A percentile compares a stretch with the other conserved stretches of the same genome.
These are phyloP conservation scores for Acanthamoeba healyi DNA, from an alignment of 208 protist genomes.

Conservation along the genomic window DNA sequence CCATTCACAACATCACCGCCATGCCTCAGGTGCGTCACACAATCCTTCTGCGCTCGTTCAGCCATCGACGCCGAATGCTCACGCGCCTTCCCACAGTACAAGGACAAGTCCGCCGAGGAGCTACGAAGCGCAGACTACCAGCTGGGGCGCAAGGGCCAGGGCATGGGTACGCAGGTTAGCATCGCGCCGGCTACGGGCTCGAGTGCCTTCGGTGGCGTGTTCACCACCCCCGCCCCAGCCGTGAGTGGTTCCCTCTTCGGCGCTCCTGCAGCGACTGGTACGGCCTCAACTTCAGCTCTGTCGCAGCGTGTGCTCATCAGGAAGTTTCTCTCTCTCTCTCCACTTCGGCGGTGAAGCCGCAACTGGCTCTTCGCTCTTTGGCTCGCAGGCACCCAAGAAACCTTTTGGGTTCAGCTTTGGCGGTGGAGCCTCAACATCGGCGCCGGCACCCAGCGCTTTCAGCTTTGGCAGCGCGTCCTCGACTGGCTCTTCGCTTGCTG, in stretches of 20 bases:
- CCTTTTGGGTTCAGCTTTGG: no score
- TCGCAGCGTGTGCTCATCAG: neutral
- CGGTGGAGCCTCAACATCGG: no score
- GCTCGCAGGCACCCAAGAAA: no score
- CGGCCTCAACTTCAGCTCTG: neutral
- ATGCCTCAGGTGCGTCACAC: neutral
- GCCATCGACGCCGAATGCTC: neutral
- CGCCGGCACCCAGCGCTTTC: no score
- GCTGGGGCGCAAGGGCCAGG: constrained; percentile 24
- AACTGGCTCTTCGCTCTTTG: constrained; percentile 31
- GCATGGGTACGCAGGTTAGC: neutral
- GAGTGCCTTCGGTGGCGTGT: neutral
- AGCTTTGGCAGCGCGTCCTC: no score
- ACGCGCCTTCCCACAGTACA: neutral
- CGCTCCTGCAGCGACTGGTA: neutral
- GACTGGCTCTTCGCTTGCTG: no score
- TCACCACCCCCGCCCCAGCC: neutral
- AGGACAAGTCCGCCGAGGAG: constrained; percentile 51
- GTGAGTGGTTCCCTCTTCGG: neutral
- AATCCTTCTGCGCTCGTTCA: neutral
- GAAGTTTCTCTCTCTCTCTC: neutral
- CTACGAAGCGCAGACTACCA: constrained; percentile 51
- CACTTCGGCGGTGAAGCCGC: constrained; percentile 9
- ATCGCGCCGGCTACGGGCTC: no score
- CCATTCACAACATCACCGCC: constrained; percentile 37